These are phyloP conservation scores for Papiliotrema nemorosa DNA, from an alignment of 1,284 basidiomycete species.

Conservation along the genomic window DNA sequence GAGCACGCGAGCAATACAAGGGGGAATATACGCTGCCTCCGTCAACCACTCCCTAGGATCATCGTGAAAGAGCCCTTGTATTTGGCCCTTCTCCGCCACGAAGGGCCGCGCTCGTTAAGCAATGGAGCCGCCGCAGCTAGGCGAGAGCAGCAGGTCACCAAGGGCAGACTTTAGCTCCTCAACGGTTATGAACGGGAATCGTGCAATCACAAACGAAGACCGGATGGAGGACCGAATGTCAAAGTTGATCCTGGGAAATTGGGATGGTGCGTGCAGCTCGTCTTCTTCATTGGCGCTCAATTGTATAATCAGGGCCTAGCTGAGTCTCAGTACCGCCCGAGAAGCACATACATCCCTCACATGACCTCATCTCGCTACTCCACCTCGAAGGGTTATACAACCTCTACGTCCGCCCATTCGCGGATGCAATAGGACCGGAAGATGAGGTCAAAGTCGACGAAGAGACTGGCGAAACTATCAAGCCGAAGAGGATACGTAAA, in stretches of 20 bases:
- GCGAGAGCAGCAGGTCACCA: slow-evolving; percentile 2
- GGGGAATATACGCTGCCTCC: no score
- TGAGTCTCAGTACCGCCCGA: slow-evolving; percentile 20
- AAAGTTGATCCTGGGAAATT: slow-evolving; percentile 1
- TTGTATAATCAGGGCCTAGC: neutral
- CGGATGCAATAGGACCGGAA: slow-evolving; percentile 11
- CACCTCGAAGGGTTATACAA: slow-evolving; percentile 40
- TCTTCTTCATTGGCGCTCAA: neutral
- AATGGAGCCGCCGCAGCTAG: slow-evolving; percentile 2
- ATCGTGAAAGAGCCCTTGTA: neutral
- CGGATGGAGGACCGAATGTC: neutral
- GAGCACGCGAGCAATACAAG: no score
- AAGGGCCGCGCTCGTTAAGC: neutral
- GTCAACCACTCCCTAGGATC: no score
- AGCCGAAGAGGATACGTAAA: neutral
- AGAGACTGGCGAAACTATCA: neutral
- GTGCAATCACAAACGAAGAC: neutral
- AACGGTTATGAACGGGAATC: neutral
- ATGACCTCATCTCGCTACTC: slow-evolving; percentile 40
- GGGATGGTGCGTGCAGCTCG: slow-evolving; percentile 1
- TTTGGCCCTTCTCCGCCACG: neutral
- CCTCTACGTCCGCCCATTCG: slow-evolving; percentile 40
- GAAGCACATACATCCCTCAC: slow-evolving; percentile 37
- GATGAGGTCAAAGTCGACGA: slow-evolving; percentile 1
- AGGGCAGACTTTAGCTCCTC: neutral